A percentile compares a stretch with the other conserved stretches of the same genome.
Conservation (phyloP, 176 grass and related monocot genomes). For the Cymbopogon citratus region DNA sequence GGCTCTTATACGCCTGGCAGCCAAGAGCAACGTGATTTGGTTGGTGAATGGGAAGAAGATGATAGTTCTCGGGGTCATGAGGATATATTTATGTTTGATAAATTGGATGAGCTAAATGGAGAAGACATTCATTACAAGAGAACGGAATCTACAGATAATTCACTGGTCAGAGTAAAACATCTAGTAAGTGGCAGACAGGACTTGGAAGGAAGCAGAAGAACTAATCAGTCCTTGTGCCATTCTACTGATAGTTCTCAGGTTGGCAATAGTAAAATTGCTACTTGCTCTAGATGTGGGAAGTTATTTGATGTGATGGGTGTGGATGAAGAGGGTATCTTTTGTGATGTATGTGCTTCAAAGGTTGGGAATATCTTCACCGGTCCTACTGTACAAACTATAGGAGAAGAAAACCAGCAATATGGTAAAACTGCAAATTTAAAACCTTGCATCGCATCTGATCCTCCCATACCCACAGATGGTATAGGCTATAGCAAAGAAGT, state of each 20-base stretch:
- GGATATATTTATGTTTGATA: constrained; percentile 84
- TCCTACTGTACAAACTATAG: constrained; percentile 11
- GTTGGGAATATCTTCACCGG: neutral
- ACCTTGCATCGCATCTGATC: neutral
- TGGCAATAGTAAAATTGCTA: constrained; percentile 19
- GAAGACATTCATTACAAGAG: constrained; percentile 28
- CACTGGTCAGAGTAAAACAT: constrained; percentile 10
- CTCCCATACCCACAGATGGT: constrained; percentile 2
- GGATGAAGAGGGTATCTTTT: constrained; percentile 32
- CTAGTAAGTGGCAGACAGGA: constrained; percentile 26
- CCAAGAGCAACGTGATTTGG: constrained; percentile 46
- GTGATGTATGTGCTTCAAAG: constrained; percentile 45
- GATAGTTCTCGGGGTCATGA: constrained; percentile 42
- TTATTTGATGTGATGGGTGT: constrained; percentile 27
- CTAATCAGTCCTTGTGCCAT: constrained; percentile 20
- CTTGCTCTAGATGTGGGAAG: constrained; percentile 57
- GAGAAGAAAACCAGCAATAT: constrained; percentile 29
- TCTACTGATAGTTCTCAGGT: constrained; percentile 16
- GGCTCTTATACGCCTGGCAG: constrained; percentile 45
- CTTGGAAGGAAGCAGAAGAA: constrained; percentile 19
- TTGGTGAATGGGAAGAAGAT: constrained; percentile 46
- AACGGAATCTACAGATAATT: constrained; percentile 17
- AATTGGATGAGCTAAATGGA: constrained; percentile 64
- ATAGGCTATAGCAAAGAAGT: constrained; percentile 12
- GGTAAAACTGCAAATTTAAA: constrained; percentile 13